Evolutionary conservation across 2,329 filamentous ascomycete genomes (phyloP).

Genomic region (Alternaria atra): DNA sequence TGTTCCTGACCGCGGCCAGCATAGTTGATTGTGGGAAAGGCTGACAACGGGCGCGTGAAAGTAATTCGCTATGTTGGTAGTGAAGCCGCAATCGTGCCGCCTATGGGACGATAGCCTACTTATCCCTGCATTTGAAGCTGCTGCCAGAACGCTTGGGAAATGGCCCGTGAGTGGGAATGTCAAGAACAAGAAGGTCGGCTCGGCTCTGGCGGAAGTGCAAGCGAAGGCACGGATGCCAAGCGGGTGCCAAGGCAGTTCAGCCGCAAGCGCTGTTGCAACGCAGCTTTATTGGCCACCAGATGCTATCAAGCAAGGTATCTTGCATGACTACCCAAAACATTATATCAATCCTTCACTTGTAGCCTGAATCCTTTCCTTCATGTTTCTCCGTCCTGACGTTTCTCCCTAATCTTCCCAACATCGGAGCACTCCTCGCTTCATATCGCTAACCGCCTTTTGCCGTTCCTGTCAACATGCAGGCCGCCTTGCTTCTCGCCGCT

Average conservation of each 20-base stretch:
- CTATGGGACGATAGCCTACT: background rate
- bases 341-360: background rate
- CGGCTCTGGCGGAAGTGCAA: background rate
- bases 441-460: too few relatives aligned
- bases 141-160: background rate
- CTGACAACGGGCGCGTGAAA: background rate
- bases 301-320: background rate
- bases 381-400: too few relatives aligned
- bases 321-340: background rate
- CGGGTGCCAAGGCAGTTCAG: background rate
- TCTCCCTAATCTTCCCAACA: too few relatives aligned
- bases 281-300: background rate
- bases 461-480: too few relatives aligned
- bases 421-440: too few relatives aligned
- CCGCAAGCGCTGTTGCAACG: background rate
- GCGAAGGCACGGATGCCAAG: constrained; percentile 1
- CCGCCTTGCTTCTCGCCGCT: too few relatives aligned
- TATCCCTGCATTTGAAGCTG: background rate
- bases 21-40: background rate
- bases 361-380: background rate
- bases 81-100: background rate
- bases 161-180: background rate
- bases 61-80: background rate
- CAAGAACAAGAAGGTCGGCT: background rate
- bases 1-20: background rate